Base-by-base conservation (phyloP, 2,329 filamentous ascomycete genomes). In the Pestalotiopsis sp. region DNA sequence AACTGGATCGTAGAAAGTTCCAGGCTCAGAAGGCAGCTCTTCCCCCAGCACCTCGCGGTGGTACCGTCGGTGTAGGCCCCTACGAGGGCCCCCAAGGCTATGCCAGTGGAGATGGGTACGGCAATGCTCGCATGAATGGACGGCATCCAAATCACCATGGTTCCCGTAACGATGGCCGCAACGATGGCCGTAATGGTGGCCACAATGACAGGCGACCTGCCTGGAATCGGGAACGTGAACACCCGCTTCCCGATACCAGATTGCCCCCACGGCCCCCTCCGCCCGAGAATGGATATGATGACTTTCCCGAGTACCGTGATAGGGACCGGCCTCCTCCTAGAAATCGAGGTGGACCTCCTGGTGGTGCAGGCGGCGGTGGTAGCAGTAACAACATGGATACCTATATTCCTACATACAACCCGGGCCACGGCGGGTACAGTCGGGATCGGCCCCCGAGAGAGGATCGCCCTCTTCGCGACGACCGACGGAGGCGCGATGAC, bases 1-100 rank as follows among this genome's bases (percentile, higher is more conserved):
- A 99, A 80, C 85, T 98, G n/a, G 96, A 99, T 78, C 89, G 95
- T 64, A 90, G 94, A 78, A 97, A 95, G 80, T 95, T 94, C 74
- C 92, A 97, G 73, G 92, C 94, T 69, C 92, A 96, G 75, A 93
- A 93, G 76, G 92, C 92, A 25, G 92, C 91, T 25, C 86, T 95
- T 12, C 95, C 95, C 3, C 95, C 96, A 13, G 96, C 95, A 0
- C 96, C 96, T 0, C 94, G 95, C 73, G 95, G 95, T 13, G 95
- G 94, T 3, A 94, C 93, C 1, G 94, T 97, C 3, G 95, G 95
- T 14, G 90, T 94, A 75, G 90, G 89, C n/a, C 84, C 85, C 1
- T 79, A 81, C 58, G 82, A 82, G 66, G 83, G 85, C 9, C 84
- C 85, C 11, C 85, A 86, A 49, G 83, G 85, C 2, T 86, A 88